These are phyloP conservation scores for Phytophthora fragariae DNA, from an alignment of 352 stramenopile species.

Conservation along the genomic window DNA sequence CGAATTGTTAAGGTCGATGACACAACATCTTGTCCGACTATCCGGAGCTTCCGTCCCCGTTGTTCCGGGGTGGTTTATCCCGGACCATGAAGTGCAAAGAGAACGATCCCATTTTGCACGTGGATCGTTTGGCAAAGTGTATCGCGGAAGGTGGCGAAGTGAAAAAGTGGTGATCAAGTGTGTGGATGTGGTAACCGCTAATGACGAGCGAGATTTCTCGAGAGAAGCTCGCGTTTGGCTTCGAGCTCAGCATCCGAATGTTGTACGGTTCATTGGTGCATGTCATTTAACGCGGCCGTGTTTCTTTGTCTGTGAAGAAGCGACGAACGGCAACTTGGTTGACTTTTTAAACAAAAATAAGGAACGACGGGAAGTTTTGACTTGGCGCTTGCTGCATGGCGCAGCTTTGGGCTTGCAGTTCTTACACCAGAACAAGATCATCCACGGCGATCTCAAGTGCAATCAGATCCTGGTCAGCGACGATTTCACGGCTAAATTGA, in stretches of 20 bases:
- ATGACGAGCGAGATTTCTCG: constrained; percentile 33
- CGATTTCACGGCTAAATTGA: constrained; percentile 24
- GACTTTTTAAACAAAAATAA: constrained; percentile 1
- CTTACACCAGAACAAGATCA: constrained; percentile 21
- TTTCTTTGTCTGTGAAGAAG: constrained; percentile 33
- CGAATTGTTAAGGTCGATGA: neutral
- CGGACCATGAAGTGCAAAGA: constrained; percentile 19
- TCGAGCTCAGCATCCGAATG: constrained; percentile 15
- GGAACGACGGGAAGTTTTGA: neutral
- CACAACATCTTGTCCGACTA: neutral
- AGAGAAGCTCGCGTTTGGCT: constrained; percentile 25
- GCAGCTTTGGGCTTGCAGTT: constrained; percentile 26
- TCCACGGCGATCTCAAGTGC: constrained; percentile 32
- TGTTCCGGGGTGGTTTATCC: constrained; percentile 25
- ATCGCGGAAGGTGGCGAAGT: constrained; percentile 26
- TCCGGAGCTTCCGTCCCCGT: neutral
- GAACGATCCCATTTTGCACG: constrained; percentile 13
- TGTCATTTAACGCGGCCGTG: constrained; percentile 17
- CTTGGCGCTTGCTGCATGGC: constrained; percentile 29
- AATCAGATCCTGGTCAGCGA: constrained; percentile 32
- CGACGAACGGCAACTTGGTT: constrained; percentile 2
- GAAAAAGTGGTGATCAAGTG: constrained; percentile 32
- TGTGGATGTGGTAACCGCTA: constrained; percentile 12
- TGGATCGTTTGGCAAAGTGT: constrained; percentile 27
- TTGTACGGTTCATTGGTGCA: constrained; percentile 21